phyloP scores from a whole-genome alignment of 2,329 filamentous ascomycete species.

The Trichoderma sp. region DNA sequence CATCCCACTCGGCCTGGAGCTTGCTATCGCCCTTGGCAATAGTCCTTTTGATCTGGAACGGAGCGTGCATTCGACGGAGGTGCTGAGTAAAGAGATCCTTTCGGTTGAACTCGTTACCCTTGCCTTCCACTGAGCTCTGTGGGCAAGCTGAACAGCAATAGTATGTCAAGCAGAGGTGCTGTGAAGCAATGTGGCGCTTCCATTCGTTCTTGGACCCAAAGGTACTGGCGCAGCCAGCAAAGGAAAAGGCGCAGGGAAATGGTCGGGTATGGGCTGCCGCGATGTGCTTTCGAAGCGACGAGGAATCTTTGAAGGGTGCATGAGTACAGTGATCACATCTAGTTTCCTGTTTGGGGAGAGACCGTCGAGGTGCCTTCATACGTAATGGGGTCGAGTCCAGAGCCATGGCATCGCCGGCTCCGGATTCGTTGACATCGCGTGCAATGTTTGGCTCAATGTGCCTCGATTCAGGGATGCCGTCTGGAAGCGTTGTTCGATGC shows the following conservation, averaged over 20 bases:
- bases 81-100: slow-evolving; percentile 97
- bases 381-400: slow-evolving; percentile 31
- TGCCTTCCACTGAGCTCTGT: slow-evolving; percentile 51
- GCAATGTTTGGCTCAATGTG: slow-evolving; percentile 23
- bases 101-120: slow-evolving; percentile 76
- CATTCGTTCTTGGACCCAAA: slow-evolving; percentile 97
- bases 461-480: slow-evolving; percentile 35
- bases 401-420: slow-evolving; percentile 25
- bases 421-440: slow-evolving; percentile 39
- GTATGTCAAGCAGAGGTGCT: slow-evolving; percentile 72
- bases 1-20: slow-evolving; percentile 60
- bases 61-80: slow-evolving; percentile 86
- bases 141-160: slow-evolving; percentile 63
- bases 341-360: slow-evolving; percentile 57
- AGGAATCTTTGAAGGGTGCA: slow-evolving; percentile 64
- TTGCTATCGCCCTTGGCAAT: slow-evolving; percentile 57
- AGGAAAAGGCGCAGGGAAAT: slow-evolving; percentile 82
- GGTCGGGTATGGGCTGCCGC: slow-evolving; percentile 66
- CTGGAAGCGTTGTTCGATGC: slow-evolving; percentile 39
- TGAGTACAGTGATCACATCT: slow-evolving; percentile 61
- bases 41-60: slow-evolving; percentile 59
- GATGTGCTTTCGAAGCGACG: slow-evolving; percentile 63
- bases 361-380: slow-evolving; percentile 44
- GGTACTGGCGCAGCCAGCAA: slow-evolving; percentile 76
- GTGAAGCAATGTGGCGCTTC: slow-evolving; percentile 90